These are phyloP conservation scores for Linanthus parryae DNA, from an alignment of 148 eudicot species.

Conservation along the genomic window DNA sequence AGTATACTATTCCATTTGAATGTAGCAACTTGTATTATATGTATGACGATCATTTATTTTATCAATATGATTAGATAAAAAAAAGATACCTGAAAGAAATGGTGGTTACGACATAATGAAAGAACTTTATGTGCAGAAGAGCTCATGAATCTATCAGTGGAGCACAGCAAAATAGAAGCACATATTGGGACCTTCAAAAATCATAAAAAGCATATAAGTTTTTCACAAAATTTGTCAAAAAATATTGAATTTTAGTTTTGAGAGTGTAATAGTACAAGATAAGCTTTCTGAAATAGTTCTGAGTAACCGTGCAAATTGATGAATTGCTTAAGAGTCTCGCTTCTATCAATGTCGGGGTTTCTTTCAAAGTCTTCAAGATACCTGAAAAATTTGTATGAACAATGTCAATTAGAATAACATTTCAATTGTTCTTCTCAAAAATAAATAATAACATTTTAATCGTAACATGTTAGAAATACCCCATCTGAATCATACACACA, in stretches of 20 bases:
- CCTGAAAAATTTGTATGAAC: conserved; percentile 29
- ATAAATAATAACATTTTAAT: too few relatives aligned
- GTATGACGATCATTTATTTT: too few relatives aligned
- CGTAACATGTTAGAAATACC: too few relatives aligned
- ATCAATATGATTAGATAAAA: too few relatives aligned
- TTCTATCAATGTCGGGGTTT: conserved; percentile 62
- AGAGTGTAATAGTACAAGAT: conserved; percentile 44
- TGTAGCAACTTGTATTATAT: too few relatives aligned
- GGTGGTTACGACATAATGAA: conserved; percentile 92
- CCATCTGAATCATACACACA: too few relatives aligned
- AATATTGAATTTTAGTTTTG: too few relatives aligned
- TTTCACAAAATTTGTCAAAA: too few relatives aligned
- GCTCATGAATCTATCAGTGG: conserved; percentile 71
- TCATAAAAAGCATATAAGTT: not conserved
- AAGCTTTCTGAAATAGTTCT: conserved; percentile 82
- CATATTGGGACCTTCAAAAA: conserved; percentile 72
- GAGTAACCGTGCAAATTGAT: conserved; percentile 70
- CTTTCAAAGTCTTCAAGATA: conserved; percentile 76
- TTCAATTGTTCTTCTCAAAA: too few relatives aligned
- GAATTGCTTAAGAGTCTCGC: conserved; percentile 73
- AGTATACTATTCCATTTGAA: too few relatives aligned
- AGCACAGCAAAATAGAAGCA: conserved; percentile 92
- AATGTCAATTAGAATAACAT: not conserved
- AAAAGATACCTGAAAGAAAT: conserved; percentile 94
- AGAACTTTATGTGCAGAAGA: conserved; percentile 78